phyloP scores from a whole-genome alignment of 2,329 filamentous ascomycete genomes.

The Botryotinia convoluta region DNA sequence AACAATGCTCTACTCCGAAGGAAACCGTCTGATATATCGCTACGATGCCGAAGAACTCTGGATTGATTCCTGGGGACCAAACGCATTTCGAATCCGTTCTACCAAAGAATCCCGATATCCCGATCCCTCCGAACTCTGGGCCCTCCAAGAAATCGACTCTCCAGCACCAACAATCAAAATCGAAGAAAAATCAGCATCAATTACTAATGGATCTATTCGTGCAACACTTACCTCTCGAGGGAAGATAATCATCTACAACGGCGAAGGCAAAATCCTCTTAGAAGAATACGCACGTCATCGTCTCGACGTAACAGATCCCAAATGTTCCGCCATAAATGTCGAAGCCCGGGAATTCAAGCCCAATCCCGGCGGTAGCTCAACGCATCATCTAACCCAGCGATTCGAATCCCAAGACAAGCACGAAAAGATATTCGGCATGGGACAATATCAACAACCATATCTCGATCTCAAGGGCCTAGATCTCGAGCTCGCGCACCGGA shows the following conservation, averaged over 20 bases:
- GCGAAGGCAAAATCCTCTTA: constrained; percentile 44
- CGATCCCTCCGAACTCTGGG: constrained; percentile 44
- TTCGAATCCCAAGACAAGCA: constrained; percentile 54
- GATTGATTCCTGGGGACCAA: constrained; percentile 49
- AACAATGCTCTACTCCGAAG: constrained; percentile 32
- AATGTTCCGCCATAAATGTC: constrained; percentile 50
- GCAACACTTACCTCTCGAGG: constrained; percentile 47
- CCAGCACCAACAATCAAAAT: constrained; percentile 13
- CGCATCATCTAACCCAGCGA: constrained; percentile 55
- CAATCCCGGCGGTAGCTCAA: constrained; percentile 43
- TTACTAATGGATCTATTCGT: constrained; percentile 49
- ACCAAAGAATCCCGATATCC: constrained; percentile 42
- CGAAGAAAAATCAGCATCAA: constrained; percentile 34
- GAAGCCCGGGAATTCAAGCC: constrained; percentile 52
- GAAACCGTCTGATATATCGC: constrained; percentile 33
- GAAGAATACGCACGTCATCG: constrained; percentile 52
- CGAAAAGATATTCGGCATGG: constrained; percentile 67
- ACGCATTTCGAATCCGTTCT: constrained; percentile 48
- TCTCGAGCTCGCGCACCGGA: constrained; percentile 63
- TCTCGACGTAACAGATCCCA: constrained; percentile 47
- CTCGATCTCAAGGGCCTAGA: constrained; percentile 63
- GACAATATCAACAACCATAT: constrained; percentile 63
- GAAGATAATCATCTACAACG: constrained; percentile 48
- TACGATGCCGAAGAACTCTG: constrained; percentile 48
- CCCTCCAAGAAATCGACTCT: constrained; percentile 32